Evolutionary conservation across 2,329 filamentous ascomycete genomes (phyloP).

Genomic region (Coniella lustricola): DNA sequence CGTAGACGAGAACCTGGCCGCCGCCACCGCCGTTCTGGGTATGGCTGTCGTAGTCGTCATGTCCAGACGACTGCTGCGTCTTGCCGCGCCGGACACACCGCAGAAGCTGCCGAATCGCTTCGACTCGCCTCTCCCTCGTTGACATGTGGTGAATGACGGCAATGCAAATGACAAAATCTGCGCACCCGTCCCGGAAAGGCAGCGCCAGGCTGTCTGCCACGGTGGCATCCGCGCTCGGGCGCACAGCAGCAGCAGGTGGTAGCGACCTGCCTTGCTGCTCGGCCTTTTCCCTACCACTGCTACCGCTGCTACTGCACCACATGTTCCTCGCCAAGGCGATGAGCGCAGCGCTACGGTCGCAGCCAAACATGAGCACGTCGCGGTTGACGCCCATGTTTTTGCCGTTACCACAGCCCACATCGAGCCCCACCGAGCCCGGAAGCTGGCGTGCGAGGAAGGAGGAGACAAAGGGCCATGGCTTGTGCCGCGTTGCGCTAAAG

Average conservation of each 20-base stretch:
- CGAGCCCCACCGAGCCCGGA: slow-evolving; percentile 72
- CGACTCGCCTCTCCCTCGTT: slow-evolving; percentile 62
- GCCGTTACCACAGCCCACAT: slow-evolving; percentile 94
- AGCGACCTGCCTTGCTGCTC: background rate
- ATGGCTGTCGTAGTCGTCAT: too few species aligned
- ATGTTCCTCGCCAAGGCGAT: slow-evolving; percentile 39
- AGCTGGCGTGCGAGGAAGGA: slow-evolving; percentile 61
- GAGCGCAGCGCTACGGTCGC: slow-evolving; percentile 65
- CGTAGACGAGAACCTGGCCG: slow-evolving; percentile 74
- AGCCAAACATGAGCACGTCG: slow-evolving; percentile 71
- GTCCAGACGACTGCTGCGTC: slow-evolving; percentile 32
- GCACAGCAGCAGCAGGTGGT: background rate
- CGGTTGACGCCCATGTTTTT: slow-evolving; percentile 84
- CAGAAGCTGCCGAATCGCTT: slow-evolving; percentile 66
- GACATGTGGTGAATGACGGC: slow-evolving; percentile 93
- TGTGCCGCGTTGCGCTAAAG: slow-evolving; percentile 72
- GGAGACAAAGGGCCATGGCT: slow-evolving; percentile 89
- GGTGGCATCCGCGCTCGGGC: slow-evolving; percentile 52
- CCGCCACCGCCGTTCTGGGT: background rate
- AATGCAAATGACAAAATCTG: slow-evolving; percentile 87
- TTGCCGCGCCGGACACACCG: slow-evolving; percentile 45
- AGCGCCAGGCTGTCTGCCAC: slow-evolving; percentile 80
- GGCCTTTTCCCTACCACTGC: background rate
- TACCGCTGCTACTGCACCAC: slow-evolving; percentile 12
- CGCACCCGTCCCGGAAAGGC: slow-evolving; percentile 57